Evolutionary conservation across 192 early-diverging fungal genomes (phyloP).

Genomic region (Ramicandelaber brevisporus): DNA sequence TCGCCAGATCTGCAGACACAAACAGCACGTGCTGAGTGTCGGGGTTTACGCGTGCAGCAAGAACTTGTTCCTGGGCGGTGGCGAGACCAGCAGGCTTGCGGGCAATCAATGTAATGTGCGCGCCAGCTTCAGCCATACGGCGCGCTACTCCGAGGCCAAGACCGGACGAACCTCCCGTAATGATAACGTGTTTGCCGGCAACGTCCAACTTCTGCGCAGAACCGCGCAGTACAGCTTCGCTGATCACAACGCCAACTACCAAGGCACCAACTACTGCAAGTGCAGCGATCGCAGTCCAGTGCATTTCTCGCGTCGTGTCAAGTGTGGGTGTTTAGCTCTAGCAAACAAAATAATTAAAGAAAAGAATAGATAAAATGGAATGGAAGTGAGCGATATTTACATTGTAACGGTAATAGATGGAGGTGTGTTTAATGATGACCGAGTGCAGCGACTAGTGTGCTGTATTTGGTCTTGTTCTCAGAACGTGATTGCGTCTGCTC

Average conservation of each 20-base stretch:
- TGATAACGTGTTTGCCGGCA: constrained; percentile 31
- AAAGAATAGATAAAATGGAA: too few relatives aligned
- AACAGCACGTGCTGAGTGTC: background rate
- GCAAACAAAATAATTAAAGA: too few relatives aligned
- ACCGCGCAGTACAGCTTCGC: constrained; percentile 5
- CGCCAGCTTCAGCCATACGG: constrained; percentile 33
- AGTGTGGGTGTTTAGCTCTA: too few relatives aligned
- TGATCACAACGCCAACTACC: constrained; percentile 1
- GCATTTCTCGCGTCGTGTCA: constrained; percentile 1
- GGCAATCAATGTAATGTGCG: constrained; percentile 43
- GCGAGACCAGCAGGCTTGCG: constrained; percentile 12
- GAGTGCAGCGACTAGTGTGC: too few relatives aligned
- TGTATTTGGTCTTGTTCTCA: too few relatives aligned
- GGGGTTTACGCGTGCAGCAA: background rate
- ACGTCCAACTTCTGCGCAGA: constrained; percentile 10
- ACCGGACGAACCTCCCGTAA: constrained; percentile 53
- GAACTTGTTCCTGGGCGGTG: background rate
- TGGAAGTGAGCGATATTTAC: too few relatives aligned
- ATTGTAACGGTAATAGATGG: too few relatives aligned
- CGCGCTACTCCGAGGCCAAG: constrained; percentile 35
- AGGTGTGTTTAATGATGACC: too few relatives aligned
- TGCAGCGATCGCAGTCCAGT: constrained; percentile 5
- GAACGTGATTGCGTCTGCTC: too few relatives aligned
- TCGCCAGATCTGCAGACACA: too few relatives aligned
- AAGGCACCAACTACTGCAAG: constrained; percentile 8